Evolutionary conservation across 495 filamentous ascomycete genomes (phyloP).

Genomic region (Extremus antarcticus): DNA sequence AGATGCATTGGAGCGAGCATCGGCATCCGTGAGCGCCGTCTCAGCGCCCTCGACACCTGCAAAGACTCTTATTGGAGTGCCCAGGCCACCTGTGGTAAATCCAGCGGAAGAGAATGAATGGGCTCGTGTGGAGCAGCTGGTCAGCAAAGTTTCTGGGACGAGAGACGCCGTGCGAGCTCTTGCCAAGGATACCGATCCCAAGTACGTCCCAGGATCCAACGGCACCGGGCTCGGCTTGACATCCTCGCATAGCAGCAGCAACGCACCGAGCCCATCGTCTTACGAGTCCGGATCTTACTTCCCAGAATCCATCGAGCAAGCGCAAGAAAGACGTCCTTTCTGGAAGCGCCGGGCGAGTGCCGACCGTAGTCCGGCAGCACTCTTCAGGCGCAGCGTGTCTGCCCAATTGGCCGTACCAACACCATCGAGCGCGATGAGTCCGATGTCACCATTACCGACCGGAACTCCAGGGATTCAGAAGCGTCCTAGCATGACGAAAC

Average conservation of each 20-base stretch:
- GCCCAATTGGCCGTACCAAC: constrained; percentile 52
- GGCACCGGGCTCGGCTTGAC: constrained; percentile 22
- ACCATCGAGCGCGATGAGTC: constrained; percentile 27
- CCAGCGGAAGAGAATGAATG: constrained; percentile 66
- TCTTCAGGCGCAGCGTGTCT: constrained; percentile 37
- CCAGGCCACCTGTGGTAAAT: constrained; percentile 22
- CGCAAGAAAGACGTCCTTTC: constrained; percentile 47
- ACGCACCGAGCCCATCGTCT: constrained; percentile 26
- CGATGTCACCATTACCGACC: constrained; percentile 29
- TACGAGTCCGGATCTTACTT: constrained; percentile 30
- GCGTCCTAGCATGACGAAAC: constrained; percentile 18
- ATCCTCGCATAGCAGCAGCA: constrained; percentile 19
- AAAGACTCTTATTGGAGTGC: constrained; percentile 25
- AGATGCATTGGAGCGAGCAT: constrained; percentile 70
- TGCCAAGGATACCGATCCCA: constrained; percentile 69
- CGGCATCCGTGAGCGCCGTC: constrained; percentile 22
- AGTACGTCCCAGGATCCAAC: constrained; percentile 32
- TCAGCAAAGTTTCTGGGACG: constrained; percentile 73
- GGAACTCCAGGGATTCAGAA: constrained; percentile 30
- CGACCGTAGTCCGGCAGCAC: constrained; percentile 31
- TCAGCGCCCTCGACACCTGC: constrained; percentile 18
- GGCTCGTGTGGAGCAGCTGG: constrained; percentile 68
- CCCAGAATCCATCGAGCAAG: constrained; percentile 29
- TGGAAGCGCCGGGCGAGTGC: constrained; percentile 72
- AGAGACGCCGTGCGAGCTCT: constrained; percentile 77